Conservation (phyloP, 2,329 filamentous ascomycete species). For the Penicillium crustosum region DNA sequence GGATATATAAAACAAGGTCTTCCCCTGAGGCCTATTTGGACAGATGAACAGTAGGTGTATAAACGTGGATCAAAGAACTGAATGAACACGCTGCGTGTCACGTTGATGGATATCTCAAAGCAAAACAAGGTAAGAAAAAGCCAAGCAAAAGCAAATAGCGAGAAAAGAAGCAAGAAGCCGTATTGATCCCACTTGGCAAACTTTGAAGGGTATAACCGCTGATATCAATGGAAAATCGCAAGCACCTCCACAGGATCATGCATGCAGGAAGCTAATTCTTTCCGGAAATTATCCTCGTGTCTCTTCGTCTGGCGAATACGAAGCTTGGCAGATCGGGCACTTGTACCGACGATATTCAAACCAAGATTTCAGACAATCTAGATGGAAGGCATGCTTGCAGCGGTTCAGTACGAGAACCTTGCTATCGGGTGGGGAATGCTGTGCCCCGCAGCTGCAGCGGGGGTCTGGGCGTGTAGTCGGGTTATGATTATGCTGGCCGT, state of each 20-base stretch:
- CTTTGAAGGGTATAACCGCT: not conserved
- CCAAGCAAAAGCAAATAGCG: not conserved
- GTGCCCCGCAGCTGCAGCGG: conserved; percentile 4
- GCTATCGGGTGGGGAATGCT: not conserved
- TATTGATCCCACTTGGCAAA: not conserved
- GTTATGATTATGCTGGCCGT: conserved; percentile 7
- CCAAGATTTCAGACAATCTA: conserved; percentile 31
- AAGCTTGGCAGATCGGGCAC: conserved; percentile 34
- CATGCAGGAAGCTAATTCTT: not conserved
- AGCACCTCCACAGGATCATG: not conserved
- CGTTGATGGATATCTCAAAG: conserved; percentile 5
- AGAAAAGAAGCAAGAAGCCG: not conserved
- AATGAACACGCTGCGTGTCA: not conserved
- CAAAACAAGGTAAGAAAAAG: not conserved
- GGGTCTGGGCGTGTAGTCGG: not conserved
- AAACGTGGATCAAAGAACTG: not conserved
- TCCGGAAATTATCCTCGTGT: conserved; percentile 6
- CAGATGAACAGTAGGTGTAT: not conserved
- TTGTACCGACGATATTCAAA: conserved; percentile 31
- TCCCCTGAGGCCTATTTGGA: not conserved
- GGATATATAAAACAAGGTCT: not conserved
- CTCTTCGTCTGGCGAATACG: conserved; percentile 21
- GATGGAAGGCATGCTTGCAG: conserved; percentile 34
- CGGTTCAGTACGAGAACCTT: conserved; percentile 29
- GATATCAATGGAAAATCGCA: not conserved